A percentile compares a stretch with the other conserved stretches of the same genome.
Evolutionary conservation across 2,329 filamentous ascomycete species (phyloP).

Genomic region (Colletotrichum sp.): DNA sequence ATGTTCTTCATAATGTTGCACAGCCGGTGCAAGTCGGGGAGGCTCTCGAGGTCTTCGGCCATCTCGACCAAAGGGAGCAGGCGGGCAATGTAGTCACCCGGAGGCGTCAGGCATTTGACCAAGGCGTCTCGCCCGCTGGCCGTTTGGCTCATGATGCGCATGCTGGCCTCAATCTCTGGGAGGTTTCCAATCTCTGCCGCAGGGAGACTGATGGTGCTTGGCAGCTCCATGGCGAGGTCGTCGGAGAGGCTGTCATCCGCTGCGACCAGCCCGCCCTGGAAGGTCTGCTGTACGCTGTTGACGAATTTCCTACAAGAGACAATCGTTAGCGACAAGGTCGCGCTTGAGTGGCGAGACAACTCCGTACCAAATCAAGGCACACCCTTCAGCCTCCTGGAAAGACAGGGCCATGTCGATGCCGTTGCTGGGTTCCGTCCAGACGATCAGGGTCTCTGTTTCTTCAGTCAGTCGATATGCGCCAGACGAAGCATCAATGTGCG

Average conservation of each 20-base stretch:
- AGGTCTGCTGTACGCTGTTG: constrained; percentile 79
- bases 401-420: constrained; percentile 96
- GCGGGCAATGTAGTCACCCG: constrained; percentile 84
- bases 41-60: constrained; percentile 90
- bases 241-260: constrained; percentile 90
- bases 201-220: constrained; percentile 75
- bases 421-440: constrained; percentile 89
- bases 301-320: constrained; percentile 79
- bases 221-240: constrained; percentile 78
- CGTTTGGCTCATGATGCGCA: constrained; percentile 79
- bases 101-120: constrained; percentile 80
- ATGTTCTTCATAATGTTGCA: constrained; percentile 99
- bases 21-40: constrained; percentile 84
- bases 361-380: constrained; percentile 84
- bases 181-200: constrained; percentile 82
- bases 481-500: constrained; percentile 26
- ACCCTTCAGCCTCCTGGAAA: constrained; percentile 97
- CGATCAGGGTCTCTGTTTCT: constrained; percentile 85
- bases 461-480: constrained; percentile 31
- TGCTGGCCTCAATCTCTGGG: constrained; percentile 81
- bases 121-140: constrained; percentile 82
- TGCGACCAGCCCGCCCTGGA: constrained; percentile 62
- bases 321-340: neutral
- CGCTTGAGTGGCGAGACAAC: constrained; percentile 1
- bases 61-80: constrained; percentile 84